Conservation (phyloP, 306 rosid genomes). For the Echinosophora koreensis region DNA sequence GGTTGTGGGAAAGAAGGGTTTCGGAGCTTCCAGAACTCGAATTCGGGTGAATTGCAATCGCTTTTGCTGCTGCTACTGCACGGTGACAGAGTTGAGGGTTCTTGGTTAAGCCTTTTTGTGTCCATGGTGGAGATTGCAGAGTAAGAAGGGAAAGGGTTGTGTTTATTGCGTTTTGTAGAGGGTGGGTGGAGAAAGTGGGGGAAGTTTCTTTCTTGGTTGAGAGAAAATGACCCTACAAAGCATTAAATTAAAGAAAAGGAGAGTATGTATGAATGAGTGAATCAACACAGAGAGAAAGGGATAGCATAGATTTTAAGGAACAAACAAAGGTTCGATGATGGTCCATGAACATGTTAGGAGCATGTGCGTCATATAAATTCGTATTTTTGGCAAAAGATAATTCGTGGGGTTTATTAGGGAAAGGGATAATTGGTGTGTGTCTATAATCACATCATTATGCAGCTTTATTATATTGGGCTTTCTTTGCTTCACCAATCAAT, state of each 20-base stretch:
- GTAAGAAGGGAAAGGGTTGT: not conserved
- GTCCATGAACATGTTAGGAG: constrained; percentile 35
- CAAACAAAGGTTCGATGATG: not conserved
- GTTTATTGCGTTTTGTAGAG: constrained; percentile 20
- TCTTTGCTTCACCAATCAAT: constrained; percentile 27
- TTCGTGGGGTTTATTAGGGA: not conserved
- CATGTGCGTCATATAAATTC: constrained; percentile 46
- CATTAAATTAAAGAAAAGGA: constrained; percentile 39
- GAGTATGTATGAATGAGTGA: constrained; percentile 4
- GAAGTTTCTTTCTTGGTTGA: constrained; percentile 43
- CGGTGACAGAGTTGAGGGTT: constrained; percentile 47
- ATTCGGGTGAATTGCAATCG: constrained; percentile 82
- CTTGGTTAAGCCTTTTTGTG: constrained; percentile 37
- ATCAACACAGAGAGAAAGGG: constrained; percentile 29
- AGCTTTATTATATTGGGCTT: constrained; percentile 40
- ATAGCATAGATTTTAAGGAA: not conserved
- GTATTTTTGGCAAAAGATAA: constrained; percentile 34
- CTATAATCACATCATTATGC: constrained; percentile 37
- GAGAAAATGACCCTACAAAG: constrained; percentile 49
- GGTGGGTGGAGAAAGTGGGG: constrained; percentile 23
- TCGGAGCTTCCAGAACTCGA: constrained; percentile 95
- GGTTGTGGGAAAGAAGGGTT: constrained; percentile 86
- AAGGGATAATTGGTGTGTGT: not conserved
- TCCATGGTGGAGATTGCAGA: constrained; percentile 57
- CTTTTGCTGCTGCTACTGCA: constrained; percentile 39